Base-by-base conservation (phyloP, 2,329 filamentous ascomycete species). In the Trichoderma sp. region DNA sequence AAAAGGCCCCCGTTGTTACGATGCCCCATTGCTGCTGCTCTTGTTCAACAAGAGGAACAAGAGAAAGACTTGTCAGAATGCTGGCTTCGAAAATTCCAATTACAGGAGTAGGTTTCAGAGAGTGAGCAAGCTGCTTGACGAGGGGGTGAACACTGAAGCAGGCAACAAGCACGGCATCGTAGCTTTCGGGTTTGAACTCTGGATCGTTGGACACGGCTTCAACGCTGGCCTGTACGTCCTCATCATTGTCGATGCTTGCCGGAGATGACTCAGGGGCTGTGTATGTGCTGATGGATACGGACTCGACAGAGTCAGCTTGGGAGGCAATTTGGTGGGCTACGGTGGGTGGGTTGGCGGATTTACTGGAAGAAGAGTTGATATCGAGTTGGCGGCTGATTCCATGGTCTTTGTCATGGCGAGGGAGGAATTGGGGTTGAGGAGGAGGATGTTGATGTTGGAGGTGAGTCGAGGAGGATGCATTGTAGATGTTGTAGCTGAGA, bases 91-190 rank as follows among this genome's bases (percentile, higher is more conserved):
- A 96, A 71, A 98, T 97, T 6, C 95, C 95, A 6, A 76, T 81
- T 14, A 82, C 77, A 6, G 78, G 74, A 6, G 76, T 73, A 24
- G 76, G 73, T 8, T 32, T 81, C 67, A 80, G 76, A 72, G 1
- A 78, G 3, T 15, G 74, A 14, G 84, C 80, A 15, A 97, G 82
- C 63, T 86, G 80, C 0, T 84, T 80, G 0, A 97, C 93, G 0
- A 98, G 86, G 0, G 92, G 90, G 78, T 98, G 94, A 1, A 92
- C 89, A 73, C 93, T 96, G 83, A 93, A 98, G 83, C 95, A 98
- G 24, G 94, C 94, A 2, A 98, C 87, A 0, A 98, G 86, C 73
- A 97, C 91, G n/a, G 87, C 94, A 78, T 96, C 90, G 80, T 93
- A 89, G 32, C 82, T 76, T 3, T 80, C 72, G 0, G 87, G 79